Evolutionary conservation across 139 green algal species (phyloP), one percentile per base, ranked within the genome.

Genomic region (Coelastrella sp.): DNA sequence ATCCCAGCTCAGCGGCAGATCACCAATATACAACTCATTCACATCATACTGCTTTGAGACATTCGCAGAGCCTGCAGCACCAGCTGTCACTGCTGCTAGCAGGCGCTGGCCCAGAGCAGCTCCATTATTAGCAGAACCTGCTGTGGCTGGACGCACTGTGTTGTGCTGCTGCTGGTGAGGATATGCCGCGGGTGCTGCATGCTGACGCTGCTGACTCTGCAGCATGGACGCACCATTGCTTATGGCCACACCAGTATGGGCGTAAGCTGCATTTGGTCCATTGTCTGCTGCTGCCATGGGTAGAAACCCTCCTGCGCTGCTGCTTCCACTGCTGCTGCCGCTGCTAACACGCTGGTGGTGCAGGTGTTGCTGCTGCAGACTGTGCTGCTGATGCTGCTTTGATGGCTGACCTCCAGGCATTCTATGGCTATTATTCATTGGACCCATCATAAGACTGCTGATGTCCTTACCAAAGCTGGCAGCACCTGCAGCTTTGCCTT

Each of bases 21-120:
- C 75, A 13, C 75, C 75, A 53, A 82, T 69, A 60, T 82, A 82
- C 53, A 82, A 45, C 75, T 82, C 75, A 53, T 82, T 82, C 21
- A 69, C 53, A 53, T 82, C 75, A 15, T 69, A 69, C 75, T 82
- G 75, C 72, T 80, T 80, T 3, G 25, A 67, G 50, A 32, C 6
- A 32, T 32, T 5, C 59, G 19, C 57, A 30, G 57, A 17, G 11
- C 37, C 40, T 45, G 27, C 41, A 11, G 34, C 71, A 19, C 30
- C 72, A 23, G 43, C 45, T 34, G 72, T 45, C 21, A 64, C 72
- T 45, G 72, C 72, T 43, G 72, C 45, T 6, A 66, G 30, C 72
- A 66, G 32, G n/a, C 72, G 72, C 72, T 64, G 72, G 6, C 72
- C 72, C 1, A 80, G 32, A 5, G 32, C 34, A 51, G 27, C 45